These are phyloP conservation scores for Ascoidea rubescens DNA, from an alignment of 805 yeast genomes.

Conservation along the genomic window DNA sequence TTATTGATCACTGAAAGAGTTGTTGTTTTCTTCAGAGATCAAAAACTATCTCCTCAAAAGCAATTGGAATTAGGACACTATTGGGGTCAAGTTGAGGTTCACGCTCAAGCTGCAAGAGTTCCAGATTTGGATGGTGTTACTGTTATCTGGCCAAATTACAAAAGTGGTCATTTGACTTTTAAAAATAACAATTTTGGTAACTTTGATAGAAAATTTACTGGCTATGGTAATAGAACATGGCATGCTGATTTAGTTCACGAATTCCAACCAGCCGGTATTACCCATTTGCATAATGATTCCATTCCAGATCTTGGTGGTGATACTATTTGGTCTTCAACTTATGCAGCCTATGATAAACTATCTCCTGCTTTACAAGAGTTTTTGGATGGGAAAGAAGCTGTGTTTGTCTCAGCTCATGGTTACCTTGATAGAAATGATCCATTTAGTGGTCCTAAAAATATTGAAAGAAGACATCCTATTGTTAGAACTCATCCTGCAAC, in stretches of 20 bases:
- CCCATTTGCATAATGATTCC: conserved; percentile 38
- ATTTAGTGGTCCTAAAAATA: conserved; percentile 30
- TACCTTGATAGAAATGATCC: conserved; percentile 30
- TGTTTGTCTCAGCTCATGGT: conserved; percentile 26
- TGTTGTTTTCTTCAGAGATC: conserved; percentile 35
- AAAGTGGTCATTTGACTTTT: conserved; percentile 1
- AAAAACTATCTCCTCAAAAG: conserved; percentile 27
- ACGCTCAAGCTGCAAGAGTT: conserved; percentile 21
- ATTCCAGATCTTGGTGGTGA: conserved; percentile 39
- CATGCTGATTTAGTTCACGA: conserved; percentile 46
- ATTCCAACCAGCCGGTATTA: conserved; percentile 40
- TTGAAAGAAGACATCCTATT: conserved; percentile 45
- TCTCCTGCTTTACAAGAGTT: conserved; percentile 33
- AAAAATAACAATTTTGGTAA: conserved; percentile 5
- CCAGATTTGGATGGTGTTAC: conserved; percentile 25
- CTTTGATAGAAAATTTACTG: conserved; percentile 5
- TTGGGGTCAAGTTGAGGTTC: conserved; percentile 30
- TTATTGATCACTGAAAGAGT: conserved; percentile 31
- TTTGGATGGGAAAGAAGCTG: conserved; percentile 29
- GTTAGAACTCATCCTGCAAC: conserved; percentile 55
- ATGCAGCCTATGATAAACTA: conserved; percentile 38
- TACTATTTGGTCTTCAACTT: conserved; percentile 38
- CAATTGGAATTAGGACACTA: conserved; percentile 32
- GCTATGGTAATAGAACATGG: conserved; percentile 18
- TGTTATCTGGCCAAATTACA: conserved; percentile 16